phyloP scores from a whole-genome alignment of 2,329 filamentous ascomycete genomes.

The Neofusicoccum laricinum region DNA sequence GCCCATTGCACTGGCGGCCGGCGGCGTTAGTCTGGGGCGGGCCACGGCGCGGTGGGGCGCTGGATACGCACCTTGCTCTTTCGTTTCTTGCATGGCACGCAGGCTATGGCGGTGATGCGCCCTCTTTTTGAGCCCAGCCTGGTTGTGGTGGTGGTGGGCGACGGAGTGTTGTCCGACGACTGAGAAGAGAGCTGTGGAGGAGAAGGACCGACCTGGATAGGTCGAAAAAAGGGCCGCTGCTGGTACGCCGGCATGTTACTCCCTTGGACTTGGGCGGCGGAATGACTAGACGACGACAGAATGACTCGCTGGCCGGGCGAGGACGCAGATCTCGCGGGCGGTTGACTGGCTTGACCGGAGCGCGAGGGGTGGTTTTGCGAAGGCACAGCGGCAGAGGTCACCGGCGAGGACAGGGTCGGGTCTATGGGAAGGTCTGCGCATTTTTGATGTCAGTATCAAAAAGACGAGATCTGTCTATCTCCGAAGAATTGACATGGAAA shows the following conservation, averaged over 20 bases:
- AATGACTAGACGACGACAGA: neutral
- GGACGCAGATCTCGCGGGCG: conserved; percentile 1
- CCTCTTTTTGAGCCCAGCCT: conserved; percentile 16
- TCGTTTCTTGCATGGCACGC: conserved; percentile 38
- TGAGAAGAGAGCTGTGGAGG: conserved; percentile 16
- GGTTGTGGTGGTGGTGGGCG: conserved; percentile 14
- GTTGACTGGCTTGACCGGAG: neutral
- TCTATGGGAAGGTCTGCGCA: conserved; percentile 13
- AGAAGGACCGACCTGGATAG: conserved; percentile 17
- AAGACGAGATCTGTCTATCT: neutral
- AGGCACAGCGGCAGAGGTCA: neutral
- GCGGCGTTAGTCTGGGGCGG: conserved; percentile 17
- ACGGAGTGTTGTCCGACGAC: conserved; percentile 15
- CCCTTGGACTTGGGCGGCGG: neutral
- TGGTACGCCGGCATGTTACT: conserved; percentile 16
- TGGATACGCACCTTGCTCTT: conserved; percentile 34
- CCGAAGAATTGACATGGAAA: conserved; percentile 2
- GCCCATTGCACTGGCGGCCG: conserved; percentile 32
- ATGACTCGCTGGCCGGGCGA: conserved; percentile 4
- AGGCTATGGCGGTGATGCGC: conserved; percentile 37
- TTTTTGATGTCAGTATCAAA: conserved; percentile 15
- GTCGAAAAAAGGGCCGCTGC: conserved; percentile 16
- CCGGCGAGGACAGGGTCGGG: neutral
- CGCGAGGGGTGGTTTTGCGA: neutral
- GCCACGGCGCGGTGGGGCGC: neutral